Evolutionary conservation across 208 protist species (phyloP).

Genomic region (Balamuthia mandrillaris): DNA sequence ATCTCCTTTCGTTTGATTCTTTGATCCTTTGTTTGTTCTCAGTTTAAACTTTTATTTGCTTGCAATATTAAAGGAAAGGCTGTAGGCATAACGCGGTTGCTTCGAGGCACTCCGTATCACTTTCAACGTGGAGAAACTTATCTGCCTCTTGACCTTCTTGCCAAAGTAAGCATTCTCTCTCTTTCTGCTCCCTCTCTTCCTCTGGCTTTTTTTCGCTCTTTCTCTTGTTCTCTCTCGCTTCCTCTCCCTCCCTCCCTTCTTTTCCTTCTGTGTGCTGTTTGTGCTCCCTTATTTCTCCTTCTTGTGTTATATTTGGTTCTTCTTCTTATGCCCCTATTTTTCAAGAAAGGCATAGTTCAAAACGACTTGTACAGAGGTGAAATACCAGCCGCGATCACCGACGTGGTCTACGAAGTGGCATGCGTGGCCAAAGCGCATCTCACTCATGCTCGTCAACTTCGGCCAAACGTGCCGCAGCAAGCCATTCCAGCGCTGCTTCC

Average conservation of each 20-base stretch:
- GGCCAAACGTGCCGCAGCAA: too few relatives aligned
- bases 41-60: not conserved
- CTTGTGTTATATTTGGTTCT: not conserved
- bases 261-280: not conserved
- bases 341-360: not conserved
- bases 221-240: not conserved
- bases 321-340: not conserved
- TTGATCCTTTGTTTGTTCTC: not conserved
- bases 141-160: constrained; percentile 21
- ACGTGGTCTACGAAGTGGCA: not conserved
- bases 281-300: not conserved
- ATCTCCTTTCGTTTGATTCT: not conserved
- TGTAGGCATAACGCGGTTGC: constrained; percentile 1
- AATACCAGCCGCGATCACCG: too few relatives aligned
- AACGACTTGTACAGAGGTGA: not conserved
- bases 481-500: not conserved
- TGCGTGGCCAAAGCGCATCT: not conserved
- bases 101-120: constrained; percentile 31
- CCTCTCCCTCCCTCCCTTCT: not conserved
- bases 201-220: not conserved
- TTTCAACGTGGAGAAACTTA: not conserved
- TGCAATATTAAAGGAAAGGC: constrained; percentile 8
- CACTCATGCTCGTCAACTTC: not conserved
- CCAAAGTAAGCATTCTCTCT: not conserved
- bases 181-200: not conserved